phyloP scores from a whole-genome alignment of 1,139 yeast genomes.

The Magnusiomyces fungicola region DNA sequence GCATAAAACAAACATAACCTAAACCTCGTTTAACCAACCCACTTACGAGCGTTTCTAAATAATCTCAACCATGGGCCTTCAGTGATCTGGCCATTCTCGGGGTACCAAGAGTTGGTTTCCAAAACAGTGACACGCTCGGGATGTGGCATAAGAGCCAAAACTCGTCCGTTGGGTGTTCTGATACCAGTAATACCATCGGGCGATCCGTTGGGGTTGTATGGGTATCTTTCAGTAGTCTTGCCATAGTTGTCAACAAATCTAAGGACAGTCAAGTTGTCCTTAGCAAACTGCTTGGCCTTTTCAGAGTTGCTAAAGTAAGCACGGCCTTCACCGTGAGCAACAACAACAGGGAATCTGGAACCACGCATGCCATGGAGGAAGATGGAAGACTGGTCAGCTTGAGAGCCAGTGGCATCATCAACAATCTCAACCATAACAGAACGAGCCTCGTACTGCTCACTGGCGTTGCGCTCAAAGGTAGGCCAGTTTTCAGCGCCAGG shows the following conservation, averaged over 20 bases:
- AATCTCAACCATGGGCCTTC: constrained; percentile 91
- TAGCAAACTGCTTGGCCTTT: constrained; percentile 40
- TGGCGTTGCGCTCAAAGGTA: constrained; percentile 78
- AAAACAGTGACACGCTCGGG: constrained; percentile 91
- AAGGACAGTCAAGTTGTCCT: constrained; percentile 50
- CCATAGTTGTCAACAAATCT: constrained; percentile 91
- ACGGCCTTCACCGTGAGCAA: constrained; percentile 98
- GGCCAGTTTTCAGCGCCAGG: constrained; percentile 99
- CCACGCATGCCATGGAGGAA: constrained; percentile 90
- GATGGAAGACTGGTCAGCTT: constrained; percentile 44
- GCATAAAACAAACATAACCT: too few species aligned
- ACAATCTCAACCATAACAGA: constrained; percentile 79
- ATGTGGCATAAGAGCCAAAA: constrained; percentile 98
- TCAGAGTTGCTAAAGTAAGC: constrained; percentile 55
- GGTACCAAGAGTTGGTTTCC: constrained; percentile 90
- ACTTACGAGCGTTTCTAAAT: constrained; percentile 87
- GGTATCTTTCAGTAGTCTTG: constrained; percentile 69
- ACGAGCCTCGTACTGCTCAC: constrained; percentile 97
- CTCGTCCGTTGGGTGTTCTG: constrained; percentile 85
- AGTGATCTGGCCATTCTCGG: constrained; percentile 38
- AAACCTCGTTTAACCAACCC: constrained; percentile 79
- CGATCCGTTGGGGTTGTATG: constrained; percentile 96
- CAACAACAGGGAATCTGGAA: constrained; percentile 88
- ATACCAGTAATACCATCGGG: constrained; percentile 92
- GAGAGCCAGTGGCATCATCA: constrained; percentile 37